phyloP scores from a whole-genome alignment of 2,329 filamentous ascomycete species.

The Fusarium sp. region DNA sequence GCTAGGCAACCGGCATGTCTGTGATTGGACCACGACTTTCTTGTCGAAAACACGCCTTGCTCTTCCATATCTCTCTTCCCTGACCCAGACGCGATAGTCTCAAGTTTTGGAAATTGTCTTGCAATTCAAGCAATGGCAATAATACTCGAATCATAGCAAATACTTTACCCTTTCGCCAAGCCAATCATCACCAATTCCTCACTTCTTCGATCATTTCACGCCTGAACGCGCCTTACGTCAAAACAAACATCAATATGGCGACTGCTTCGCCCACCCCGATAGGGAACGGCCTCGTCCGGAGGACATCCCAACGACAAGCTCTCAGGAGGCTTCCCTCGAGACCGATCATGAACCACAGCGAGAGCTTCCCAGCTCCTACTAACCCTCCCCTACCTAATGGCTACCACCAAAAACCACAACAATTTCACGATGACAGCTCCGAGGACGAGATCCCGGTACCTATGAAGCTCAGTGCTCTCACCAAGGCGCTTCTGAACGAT shows the following conservation, averaged over 20 bases:
- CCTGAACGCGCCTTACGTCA: slow-evolving; percentile 42
- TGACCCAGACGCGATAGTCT: slow-evolving; percentile 54
- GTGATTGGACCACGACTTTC: slow-evolving; percentile 51
- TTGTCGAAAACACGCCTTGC: slow-evolving; percentile 49
- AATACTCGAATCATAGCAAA: slow-evolving; percentile 59
- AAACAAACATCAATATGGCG: slow-evolving; percentile 59
- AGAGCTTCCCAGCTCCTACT: slow-evolving; percentile 59
- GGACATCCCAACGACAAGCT: slow-evolving; percentile 70
- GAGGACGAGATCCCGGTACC: slow-evolving; percentile 94
- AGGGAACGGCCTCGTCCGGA: slow-evolving; percentile 64
- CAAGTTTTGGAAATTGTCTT: slow-evolving; percentile 54
- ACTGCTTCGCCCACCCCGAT: slow-evolving; percentile 70
- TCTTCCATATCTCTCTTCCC: slow-evolving; percentile 43
- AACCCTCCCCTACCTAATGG: slow-evolving; percentile 49
- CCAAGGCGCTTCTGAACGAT: slow-evolving; percentile 84
- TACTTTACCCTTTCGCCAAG: slow-evolving; percentile 48
- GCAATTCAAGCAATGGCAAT: slow-evolving; percentile 56
- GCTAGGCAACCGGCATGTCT: slow-evolving; percentile 50
- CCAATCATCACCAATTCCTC: slow-evolving; percentile 36
- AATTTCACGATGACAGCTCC: slow-evolving; percentile 82
- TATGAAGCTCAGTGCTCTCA: slow-evolving; percentile 94
- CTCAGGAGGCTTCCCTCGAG: slow-evolving; percentile 66
- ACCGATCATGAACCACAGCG: slow-evolving; percentile 61
- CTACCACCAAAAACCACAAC: slow-evolving; percentile 62
- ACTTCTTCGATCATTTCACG: slow-evolving; percentile 28